A percentile compares a stretch with the other conserved stretches of the same genome.
Conservation (phyloP, 352 stramenopile genomes). For the Globisporangium paddicum region DNA sequence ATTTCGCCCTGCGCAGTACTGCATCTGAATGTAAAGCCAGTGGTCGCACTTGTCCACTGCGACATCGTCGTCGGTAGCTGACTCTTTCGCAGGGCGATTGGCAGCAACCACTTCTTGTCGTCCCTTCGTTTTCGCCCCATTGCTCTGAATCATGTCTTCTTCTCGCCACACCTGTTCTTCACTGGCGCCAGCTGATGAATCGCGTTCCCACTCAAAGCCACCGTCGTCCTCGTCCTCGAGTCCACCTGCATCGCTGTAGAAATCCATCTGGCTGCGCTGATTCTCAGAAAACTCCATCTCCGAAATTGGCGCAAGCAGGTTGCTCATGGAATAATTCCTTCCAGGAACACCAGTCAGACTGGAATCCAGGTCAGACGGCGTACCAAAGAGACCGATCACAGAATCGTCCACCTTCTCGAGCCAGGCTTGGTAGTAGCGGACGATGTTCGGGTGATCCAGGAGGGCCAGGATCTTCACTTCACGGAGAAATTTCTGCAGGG, state of each 20-base stretch:
- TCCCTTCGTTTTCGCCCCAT: not conserved
- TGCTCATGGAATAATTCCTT: constrained; percentile 68
- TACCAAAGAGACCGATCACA: constrained; percentile 14
- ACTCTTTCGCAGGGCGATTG: constrained; percentile 11
- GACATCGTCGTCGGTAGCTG: constrained; percentile 37
- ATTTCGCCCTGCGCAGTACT: constrained; percentile 84
- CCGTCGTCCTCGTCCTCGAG: constrained; percentile 45
- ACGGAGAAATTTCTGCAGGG: constrained; percentile 90
- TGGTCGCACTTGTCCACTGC: constrained; percentile 68
- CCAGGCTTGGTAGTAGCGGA: constrained; percentile 91
- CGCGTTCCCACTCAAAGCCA: constrained; percentile 78
- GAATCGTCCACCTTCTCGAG: constrained; percentile 81
- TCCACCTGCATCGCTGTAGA: constrained; percentile 45
- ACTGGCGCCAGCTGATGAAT: constrained; percentile 29
- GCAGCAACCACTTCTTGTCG: constrained; percentile 9
- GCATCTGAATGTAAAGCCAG: constrained; percentile 93
- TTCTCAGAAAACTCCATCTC: constrained; percentile 64
- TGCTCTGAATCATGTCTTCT: constrained; percentile 42
- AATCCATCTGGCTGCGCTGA: constrained; percentile 30
- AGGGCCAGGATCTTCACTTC: constrained; percentile 92
- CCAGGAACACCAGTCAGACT: constrained; percentile 25
- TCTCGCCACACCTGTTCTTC: constrained; percentile 54
- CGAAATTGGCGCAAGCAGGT: constrained; percentile 63
- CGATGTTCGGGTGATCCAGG: constrained; percentile 92
- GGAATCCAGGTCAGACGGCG: constrained; percentile 23